phyloP scores from a whole-genome alignment of 179 eudicot species.

The Heliamphora pulchella region DNA sequence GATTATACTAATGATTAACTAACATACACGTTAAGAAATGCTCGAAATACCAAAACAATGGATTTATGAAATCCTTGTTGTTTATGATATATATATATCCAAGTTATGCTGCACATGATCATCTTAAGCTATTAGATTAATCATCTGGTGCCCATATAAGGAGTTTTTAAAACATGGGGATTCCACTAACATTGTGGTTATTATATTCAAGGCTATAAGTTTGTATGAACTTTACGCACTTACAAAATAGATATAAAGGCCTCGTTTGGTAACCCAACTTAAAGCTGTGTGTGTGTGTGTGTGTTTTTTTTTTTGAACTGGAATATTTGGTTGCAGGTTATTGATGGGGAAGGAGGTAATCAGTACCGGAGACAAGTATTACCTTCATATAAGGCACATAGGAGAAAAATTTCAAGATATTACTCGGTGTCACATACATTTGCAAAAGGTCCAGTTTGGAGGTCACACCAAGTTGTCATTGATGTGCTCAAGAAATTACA shows the following conservation, averaged over 20 bases:
- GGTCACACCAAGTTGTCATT: slow-evolving; percentile 43
- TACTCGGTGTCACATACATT: slow-evolving; percentile 25
- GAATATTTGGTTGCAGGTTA: slow-evolving; percentile 42
- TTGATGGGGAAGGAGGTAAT: slow-evolving; percentile 84
- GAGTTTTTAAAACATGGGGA: neutral
- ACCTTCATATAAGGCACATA: slow-evolving; percentile 83
- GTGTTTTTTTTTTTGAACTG: neutral
- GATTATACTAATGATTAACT: neutral
- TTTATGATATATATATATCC: neutral
- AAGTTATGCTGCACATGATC: neutral
- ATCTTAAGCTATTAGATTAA: neutral
- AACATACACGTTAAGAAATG: neutral
- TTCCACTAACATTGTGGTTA: neutral
- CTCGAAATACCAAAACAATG: neutral
- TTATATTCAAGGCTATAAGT: neutral
- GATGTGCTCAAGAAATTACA: slow-evolving; percentile 52
- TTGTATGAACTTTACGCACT: neutral
- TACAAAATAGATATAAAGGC: too few species aligned
- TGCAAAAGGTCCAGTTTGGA: slow-evolving; percentile 33
- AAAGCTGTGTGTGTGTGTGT: too few species aligned
- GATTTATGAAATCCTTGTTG: neutral
- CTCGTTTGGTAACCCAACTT: too few species aligned
- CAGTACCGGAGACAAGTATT: slow-evolving; percentile 58
- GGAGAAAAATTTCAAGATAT: slow-evolving; percentile 41
- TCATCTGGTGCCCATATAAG: neutral